These are phyloP conservation scores for Silene noctiflora DNA, from an alignment of 179 eudicot species.

Conservation along the genomic window DNA sequence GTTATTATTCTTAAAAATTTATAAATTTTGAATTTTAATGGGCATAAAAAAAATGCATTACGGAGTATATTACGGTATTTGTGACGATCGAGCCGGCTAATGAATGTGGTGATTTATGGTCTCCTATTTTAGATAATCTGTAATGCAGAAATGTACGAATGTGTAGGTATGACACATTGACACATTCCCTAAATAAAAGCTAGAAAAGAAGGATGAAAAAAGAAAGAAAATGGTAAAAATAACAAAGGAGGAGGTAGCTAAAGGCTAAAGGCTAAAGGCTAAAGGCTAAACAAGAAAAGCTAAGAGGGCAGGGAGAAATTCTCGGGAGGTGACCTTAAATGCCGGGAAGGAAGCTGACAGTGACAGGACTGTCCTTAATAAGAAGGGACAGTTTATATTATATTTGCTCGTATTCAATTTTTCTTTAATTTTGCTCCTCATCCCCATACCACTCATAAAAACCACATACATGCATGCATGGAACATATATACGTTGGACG, in stretches of 20 bases:
- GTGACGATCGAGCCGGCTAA: too few relatives aligned
- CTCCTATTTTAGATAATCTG: too few relatives aligned
- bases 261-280: too few relatives aligned
- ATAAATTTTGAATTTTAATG: too few relatives aligned
- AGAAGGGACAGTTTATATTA: constrained; percentile 22
- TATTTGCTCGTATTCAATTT: constrained; percentile 35
- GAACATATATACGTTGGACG: not conserved
- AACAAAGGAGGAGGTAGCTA: too few relatives aligned
- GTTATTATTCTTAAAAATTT: too few relatives aligned
- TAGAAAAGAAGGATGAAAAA: not conserved
- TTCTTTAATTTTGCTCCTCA: constrained; percentile 7
- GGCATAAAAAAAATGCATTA: too few relatives aligned
- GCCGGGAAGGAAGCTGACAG: constrained; percentile 49
- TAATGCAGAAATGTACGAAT: too few relatives aligned
- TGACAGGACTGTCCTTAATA: constrained; percentile 39
- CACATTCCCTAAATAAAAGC: too few relatives aligned
- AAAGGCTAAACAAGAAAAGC: not conserved
- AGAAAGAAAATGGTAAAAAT: not conserved
- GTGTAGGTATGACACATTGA: too few relatives aligned
- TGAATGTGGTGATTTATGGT: too few relatives aligned
- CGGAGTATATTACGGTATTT: too few relatives aligned
- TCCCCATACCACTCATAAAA: constrained; percentile 2
- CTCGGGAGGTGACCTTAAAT: constrained; percentile 61
- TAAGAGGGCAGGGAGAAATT: constrained; percentile 24
- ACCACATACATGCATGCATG: constrained; percentile 20